Evolutionary conservation across 2,329 filamentous ascomycete species (phyloP).

Genomic region (Penicillium crustosum): DNA sequence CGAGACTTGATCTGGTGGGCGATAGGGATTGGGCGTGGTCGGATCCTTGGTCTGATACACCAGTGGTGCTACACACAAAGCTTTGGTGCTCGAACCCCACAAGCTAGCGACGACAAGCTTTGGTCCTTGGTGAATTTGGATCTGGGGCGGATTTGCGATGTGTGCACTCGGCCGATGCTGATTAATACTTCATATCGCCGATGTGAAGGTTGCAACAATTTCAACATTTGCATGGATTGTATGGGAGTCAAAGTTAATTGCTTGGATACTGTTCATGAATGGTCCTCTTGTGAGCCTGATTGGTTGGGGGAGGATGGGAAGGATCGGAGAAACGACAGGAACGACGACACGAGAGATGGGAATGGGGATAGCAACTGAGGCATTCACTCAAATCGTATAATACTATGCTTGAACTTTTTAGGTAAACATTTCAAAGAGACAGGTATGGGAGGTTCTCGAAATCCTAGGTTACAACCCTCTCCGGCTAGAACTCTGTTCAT

Average conservation of each 20-base stretch:
- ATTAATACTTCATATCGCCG: background rate
- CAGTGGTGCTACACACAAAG: background rate
- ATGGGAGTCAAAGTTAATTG: background rate
- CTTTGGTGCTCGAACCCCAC: background rate
- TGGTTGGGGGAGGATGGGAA: background rate
- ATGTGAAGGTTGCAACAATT: background rate
- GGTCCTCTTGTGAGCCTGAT: background rate
- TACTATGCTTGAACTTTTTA: too few relatives aligned
- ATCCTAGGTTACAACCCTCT: background rate
- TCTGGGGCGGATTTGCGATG: background rate
- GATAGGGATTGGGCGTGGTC: background rate
- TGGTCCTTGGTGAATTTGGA: background rate
- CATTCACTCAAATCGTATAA: too few relatives aligned
- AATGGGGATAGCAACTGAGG: background rate
- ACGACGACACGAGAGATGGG: background rate
- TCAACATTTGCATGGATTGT: background rate
- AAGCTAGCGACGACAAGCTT: background rate
- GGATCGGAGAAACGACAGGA: background rate
- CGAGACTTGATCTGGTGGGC: background rate
- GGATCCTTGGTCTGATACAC: background rate
- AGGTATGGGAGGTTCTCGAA: background rate
- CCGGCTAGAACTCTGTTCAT: background rate
- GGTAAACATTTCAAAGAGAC: background rate
- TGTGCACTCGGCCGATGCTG: background rate
- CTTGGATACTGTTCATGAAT: background rate